Conservation (phyloP, 2,329 filamentous ascomycete species). For the Parastagonospora avenae region DNA sequence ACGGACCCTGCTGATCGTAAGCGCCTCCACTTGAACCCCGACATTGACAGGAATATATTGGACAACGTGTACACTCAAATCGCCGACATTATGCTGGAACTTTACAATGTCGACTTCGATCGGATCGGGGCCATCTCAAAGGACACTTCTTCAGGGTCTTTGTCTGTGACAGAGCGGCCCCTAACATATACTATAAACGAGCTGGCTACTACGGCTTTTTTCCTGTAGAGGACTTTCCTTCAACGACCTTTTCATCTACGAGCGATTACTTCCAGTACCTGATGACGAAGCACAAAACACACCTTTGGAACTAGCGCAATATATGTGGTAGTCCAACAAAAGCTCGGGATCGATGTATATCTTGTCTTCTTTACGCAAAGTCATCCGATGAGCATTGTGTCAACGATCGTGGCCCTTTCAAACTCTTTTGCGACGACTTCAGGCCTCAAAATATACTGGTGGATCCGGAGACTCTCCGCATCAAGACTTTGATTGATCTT, state of each 20-base stretch:
- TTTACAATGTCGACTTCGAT: constrained; percentile 16
- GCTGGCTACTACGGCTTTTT: constrained; percentile 28
- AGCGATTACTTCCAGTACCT: constrained; percentile 23
- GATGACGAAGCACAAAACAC: constrained; percentile 18
- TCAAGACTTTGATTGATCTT: constrained; percentile 49
- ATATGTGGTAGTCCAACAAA: constrained; percentile 26
- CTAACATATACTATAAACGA: constrained; percentile 25
- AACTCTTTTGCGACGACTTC: constrained; percentile 50
- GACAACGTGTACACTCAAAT: constrained; percentile 25
- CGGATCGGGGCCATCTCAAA: constrained; percentile 41
- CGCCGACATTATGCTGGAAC: constrained; percentile 18
- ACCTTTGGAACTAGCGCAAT: constrained; percentile 29
- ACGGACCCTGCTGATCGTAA: constrained; percentile 7
- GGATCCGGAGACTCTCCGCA: constrained; percentile 40
- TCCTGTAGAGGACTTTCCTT: constrained; percentile 37
- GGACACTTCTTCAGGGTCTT: constrained; percentile 24
- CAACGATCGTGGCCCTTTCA: constrained; percentile 44
- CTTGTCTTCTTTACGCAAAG: constrained; percentile 19
- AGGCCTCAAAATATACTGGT: constrained; percentile 48
- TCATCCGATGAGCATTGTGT: constrained; percentile 16
- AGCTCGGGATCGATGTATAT: constrained; percentile 29
- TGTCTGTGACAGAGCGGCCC: constrained; percentile 31
- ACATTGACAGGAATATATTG: constrained; percentile 21
- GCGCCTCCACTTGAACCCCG: constrained; percentile 6
- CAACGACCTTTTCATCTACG: constrained; percentile 24